Conservation (phyloP, 1,284 basidiomycete genomes). For the Pseudozyma hubeiensis region DNA sequence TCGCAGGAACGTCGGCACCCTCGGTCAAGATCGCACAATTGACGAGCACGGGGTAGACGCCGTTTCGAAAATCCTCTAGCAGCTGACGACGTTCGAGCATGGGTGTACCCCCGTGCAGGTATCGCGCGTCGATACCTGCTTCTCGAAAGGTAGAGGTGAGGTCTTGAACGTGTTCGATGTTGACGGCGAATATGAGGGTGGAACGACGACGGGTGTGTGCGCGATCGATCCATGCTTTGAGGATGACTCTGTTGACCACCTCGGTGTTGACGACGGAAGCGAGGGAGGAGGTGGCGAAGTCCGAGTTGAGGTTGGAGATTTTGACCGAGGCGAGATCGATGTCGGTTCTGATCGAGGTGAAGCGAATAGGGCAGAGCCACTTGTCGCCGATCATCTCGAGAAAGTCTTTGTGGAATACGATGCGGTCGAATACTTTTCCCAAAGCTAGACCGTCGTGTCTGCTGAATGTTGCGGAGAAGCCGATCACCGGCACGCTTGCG, state of each 20-base stretch:
- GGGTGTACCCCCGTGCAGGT: constrained; percentile 79
- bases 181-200: constrained; percentile 90
- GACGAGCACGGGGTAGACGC: constrained; percentile 84
- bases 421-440: constrained; percentile 86
- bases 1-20: constrained; percentile 69
- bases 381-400: constrained; percentile 89
- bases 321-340: constrained; percentile 58
- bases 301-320: constrained; percentile 35
- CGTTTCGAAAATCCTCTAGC: constrained; percentile 78
- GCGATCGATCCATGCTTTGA: constrained; percentile 62
- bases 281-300: constrained; percentile 57
- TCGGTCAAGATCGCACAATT: constrained; percentile 86
- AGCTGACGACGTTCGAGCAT: constrained; percentile 76
- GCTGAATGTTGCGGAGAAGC: constrained; percentile 94
- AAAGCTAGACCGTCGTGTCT: constrained; percentile 91
- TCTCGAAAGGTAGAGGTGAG: constrained; percentile 80
- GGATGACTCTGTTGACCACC: constrained; percentile 59
- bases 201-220: constrained; percentile 75
- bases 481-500: constrained; percentile 79
- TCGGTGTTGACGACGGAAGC: constrained; percentile 60
- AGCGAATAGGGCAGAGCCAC: constrained; percentile 74
- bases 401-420: constrained; percentile 95
- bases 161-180: constrained; percentile 82
- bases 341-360: constrained; percentile 62
- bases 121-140: constrained; percentile 87